phyloP scores from a whole-genome alignment of 2,329 filamentous ascomycete genomes.

The Xylaria polymorpha region DNA sequence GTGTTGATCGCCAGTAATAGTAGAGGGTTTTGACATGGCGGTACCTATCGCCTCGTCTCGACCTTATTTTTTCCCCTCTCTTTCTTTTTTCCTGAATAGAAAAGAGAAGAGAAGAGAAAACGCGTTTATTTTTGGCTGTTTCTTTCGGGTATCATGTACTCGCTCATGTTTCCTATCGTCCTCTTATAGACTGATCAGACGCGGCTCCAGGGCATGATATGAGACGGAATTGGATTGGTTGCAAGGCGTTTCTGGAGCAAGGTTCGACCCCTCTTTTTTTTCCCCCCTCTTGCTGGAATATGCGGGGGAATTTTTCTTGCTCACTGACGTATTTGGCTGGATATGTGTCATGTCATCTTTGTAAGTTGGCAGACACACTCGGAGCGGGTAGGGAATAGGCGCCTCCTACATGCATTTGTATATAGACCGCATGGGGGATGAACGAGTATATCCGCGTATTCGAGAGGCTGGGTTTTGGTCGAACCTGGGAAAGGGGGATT shows the following conservation, averaged over 20 bases:
- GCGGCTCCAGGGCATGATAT: not conserved
- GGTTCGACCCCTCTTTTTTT: not conserved
- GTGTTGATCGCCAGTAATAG: conserved; percentile 60
- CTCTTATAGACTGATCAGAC: not conserved
- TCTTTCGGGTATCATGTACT: too few relatives aligned
- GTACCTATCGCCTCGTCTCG: not conserved
- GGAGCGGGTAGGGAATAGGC: not conserved
- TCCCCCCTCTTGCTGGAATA: not conserved
- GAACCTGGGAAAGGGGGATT: not conserved
- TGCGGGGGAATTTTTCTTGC: not conserved
- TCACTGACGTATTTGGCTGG: too few relatives aligned
- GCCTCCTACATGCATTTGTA: not conserved
- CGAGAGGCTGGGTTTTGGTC: not conserved
- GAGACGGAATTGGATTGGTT: not conserved
- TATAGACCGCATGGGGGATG: not conserved
- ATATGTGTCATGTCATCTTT: too few relatives aligned
- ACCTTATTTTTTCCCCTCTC: not conserved
- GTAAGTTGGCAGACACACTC: not conserved
- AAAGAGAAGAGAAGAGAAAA: not conserved
- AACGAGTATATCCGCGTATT: not conserved
- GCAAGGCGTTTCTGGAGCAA: conserved; percentile 10
- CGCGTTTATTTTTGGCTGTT: too few relatives aligned
- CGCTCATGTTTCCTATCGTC: too few relatives aligned
- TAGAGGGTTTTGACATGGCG: conserved; percentile 44
- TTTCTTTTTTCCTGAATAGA: not conserved